Evolutionary conservation across 1,139 yeast species (phyloP), one percentile per base, ranked within the genome.

Genomic region (Pichia sp.): DNA sequence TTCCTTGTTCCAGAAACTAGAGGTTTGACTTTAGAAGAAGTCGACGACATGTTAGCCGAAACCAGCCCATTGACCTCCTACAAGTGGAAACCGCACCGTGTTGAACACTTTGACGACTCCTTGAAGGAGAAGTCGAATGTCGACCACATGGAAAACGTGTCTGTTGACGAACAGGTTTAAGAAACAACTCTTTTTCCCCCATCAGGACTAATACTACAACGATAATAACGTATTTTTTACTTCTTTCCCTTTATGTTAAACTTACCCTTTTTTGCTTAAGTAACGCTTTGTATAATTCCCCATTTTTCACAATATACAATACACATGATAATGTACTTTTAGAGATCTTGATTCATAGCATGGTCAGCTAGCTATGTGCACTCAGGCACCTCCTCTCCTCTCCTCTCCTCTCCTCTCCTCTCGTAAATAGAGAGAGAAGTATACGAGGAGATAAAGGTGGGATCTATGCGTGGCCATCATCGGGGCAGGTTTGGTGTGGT

Each of bases 21-120:
- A 72, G 84, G 84, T 53, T 73, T 78, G 62, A 72, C 78, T 49
- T 75, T 80, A 67, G 84, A 79, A 68, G 83, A 80, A 68, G 80
- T 80, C 58, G 85, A 80, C 63, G 63, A 66, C 58, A 65, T 71
- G 67, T 59, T 70, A 53, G 68, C 67, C 53, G 71, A 68, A 61
- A 63, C 71, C 24, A 66, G 63, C 51, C 69, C 72, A 48, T 52
- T 65, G 45, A 66, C 65, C 31, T 67, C 71, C 40, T 52, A 66
- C 42, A 60, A 53, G 14, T 68, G 71, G 71, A 66, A 59, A 51
- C 70, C 71, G 55, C 69, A 66, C 51, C 17, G 14, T 6, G 4
- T 54, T 10, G 29, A 36, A 31, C 42, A 34, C 10, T 24, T 50
- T 29, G 43, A 50, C 31, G 53, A 52, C 14, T 14, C 17, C 8